These are phyloP conservation scores for Metarhizium sp. DNA, from an alignment of 2,329 filamentous ascomycete genomes.

Conservation along the genomic window DNA sequence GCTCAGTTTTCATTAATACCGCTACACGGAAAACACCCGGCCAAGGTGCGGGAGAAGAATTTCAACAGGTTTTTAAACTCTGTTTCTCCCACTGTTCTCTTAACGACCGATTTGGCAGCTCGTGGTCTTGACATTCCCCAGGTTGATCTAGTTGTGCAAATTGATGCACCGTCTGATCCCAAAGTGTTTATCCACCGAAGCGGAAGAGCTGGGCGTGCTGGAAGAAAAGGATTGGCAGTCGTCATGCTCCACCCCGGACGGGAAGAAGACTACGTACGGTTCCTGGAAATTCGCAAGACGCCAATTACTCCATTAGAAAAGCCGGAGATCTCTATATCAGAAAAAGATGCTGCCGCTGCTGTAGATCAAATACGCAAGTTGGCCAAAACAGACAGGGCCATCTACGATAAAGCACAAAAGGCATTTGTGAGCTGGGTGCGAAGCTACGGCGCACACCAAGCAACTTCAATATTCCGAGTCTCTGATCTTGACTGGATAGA, in stretches of 20 bases:
- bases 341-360: constrained; percentile 48
- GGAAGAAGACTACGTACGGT: constrained; percentile 85
- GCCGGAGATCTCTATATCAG: constrained; percentile 46
- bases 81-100: constrained; percentile 65
- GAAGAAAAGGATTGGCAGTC: constrained; percentile 73
- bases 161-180: constrained; percentile 75
- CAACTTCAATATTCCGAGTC: constrained; percentile 81
- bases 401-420: constrained; percentile 82
- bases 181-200: constrained; percentile 94
- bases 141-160: constrained; percentile 82
- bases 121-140: constrained; percentile 86
- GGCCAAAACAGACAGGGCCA: constrained; percentile 39
- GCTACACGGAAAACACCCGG: constrained; percentile 84
- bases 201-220: constrained; percentile 82
- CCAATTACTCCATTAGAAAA: constrained; percentile 58
- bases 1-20: constrained; percentile 61
- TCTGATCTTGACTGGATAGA: constrained; percentile 78
- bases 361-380: constrained; percentile 53
- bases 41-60: constrained; percentile 81
- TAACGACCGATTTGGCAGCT: constrained; percentile 89
- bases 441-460: constrained; percentile 84
- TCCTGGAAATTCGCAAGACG: constrained; percentile 79
- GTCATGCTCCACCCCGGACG: constrained; percentile 76
- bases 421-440: constrained; percentile 92
- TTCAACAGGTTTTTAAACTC: constrained; percentile 72